Evolutionary conservation across 2,329 filamentous ascomycete genomes (phyloP).

Genomic region (Clonostachys solani): DNA sequence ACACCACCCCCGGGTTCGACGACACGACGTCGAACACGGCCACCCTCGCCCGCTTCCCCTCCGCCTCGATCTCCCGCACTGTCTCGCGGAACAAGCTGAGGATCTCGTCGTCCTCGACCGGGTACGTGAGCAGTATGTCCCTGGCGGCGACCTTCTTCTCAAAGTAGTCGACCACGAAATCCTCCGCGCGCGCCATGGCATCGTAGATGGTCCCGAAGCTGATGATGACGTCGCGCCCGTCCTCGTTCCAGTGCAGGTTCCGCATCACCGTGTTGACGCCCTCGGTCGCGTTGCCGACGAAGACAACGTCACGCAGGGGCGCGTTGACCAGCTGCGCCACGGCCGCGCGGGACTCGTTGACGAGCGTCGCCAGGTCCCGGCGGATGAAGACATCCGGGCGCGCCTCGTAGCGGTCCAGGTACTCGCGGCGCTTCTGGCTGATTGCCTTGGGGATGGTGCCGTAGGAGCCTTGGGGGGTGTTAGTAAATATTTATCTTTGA

Average conservation of each 20-base stretch:
- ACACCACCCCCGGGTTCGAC: slow-evolving; percentile 70
- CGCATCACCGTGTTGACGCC: slow-evolving; percentile 77
- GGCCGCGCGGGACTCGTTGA: slow-evolving; percentile 65
- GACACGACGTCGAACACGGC: slow-evolving; percentile 77
- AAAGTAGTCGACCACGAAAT: slow-evolving; percentile 64
- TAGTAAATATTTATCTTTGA: too few species aligned
- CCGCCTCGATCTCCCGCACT: slow-evolving; percentile 44
- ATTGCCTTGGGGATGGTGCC: slow-evolving; percentile 68
- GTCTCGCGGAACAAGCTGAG: slow-evolving; percentile 54
- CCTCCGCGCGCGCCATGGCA: slow-evolving; percentile 68
- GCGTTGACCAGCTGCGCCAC: slow-evolving; percentile 64
- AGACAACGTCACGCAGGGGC: slow-evolving; percentile 62
- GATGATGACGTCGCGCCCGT: slow-evolving; percentile 74
- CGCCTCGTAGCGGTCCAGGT: slow-evolving; percentile 63
- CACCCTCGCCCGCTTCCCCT: slow-evolving; percentile 60
- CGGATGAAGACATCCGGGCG: slow-evolving; percentile 74
- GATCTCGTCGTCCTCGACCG: slow-evolving; percentile 65
- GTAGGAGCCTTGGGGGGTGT: slow-evolving; percentile 60
- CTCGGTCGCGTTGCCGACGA: slow-evolving; percentile 77
- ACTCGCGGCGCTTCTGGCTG: slow-evolving; percentile 51
- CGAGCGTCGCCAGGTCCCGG: slow-evolving; percentile 55
- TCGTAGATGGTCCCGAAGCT: slow-evolving; percentile 78
- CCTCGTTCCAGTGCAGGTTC: slow-evolving; percentile 62
- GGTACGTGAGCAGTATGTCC: slow-evolving; percentile 61
- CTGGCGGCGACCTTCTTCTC: slow-evolving; percentile 33